phyloP scores from a whole-genome alignment of 768 basidiomycete genomes.

The Tricholoma flavovirens region DNA sequence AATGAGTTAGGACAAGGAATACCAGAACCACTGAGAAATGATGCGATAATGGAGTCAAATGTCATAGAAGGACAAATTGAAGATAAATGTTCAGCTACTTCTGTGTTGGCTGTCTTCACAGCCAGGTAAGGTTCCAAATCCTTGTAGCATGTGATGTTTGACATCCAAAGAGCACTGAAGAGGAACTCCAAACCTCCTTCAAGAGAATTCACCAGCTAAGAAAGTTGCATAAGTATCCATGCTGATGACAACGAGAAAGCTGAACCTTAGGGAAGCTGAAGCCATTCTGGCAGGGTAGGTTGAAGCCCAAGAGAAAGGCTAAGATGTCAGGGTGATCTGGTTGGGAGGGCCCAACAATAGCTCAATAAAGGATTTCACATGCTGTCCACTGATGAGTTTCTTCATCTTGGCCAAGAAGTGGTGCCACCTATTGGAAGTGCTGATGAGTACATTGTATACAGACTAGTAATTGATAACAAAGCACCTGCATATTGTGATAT shows the following conservation, averaged over 20 bases:
- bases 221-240: too few relatives aligned
- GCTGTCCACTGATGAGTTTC: neutral
- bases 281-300: too few relatives aligned
- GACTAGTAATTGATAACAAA: too few relatives aligned
- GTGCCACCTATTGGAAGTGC: neutral
- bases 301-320: slow-evolving; percentile 1
- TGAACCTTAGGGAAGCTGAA: too few relatives aligned
- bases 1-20: neutral
- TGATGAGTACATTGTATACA: neutral
- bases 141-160: neutral
- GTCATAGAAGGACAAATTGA: neutral
- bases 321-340: neutral
- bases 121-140: neutral
- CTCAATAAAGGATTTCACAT: neutral
- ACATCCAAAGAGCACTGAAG: too few relatives aligned
- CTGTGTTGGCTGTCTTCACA: neutral
- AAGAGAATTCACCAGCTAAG: too few relatives aligned
- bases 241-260: too few relatives aligned
- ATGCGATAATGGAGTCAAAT: neutral
- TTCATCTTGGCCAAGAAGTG: neutral
- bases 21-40: too few relatives aligned
- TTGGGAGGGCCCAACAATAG: neutral
- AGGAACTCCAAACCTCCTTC: too few relatives aligned
- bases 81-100: neutral
- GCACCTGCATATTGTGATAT: too few relatives aligned